Base-by-base conservation (phyloP, 441 rosid species). In the Hypseocharis bilobata region DNA sequence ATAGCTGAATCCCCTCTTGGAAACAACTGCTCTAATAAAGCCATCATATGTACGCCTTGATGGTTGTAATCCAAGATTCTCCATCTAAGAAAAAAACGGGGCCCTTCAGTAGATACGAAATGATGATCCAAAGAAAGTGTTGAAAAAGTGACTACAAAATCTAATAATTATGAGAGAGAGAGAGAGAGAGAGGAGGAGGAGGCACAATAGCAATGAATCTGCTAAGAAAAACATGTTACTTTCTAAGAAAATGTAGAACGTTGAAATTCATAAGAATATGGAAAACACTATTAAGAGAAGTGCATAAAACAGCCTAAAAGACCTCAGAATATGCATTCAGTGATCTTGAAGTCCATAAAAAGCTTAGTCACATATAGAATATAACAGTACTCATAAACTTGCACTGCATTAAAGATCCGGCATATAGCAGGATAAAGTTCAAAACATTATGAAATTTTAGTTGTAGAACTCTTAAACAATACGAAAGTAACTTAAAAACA, bases 11-110 rank as follows among this genome's bases (percentile, higher is more conserved):
- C 84, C 86, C 75, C 70, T 80, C 40, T 67, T 62, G 63, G 69
- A 67, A 56, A 81, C 78, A 79, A 81, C 69, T 59, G 97, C 95
- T 83, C 77, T 85, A 60, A 87, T 23, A 71, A 81, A 86, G 56
- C 85, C 84, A 82, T 87, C 84, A 68, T 80, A 93, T 34, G 88
- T 77, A 69, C 67, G 69, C 26, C 81, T 76, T 56, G 97, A 80
- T 69, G 90, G 95, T 69, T 23, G 74, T 77, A 93, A 60, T 62
- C 97, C 95, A 73, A 91, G 81, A 67, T 78, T 79, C 78, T 83
- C 82, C 96, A 91, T 87, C 92, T 86, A 55, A 61, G 68, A 17
- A 69, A 49, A n/a, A 70, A 69, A 76, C 26, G 30, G 32, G 51
- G 44, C 70, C 32, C 60, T 64, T 65, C 52, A 79, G 60, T 51